Evolutionary conservation across 129 eudicot genomes (phyloP).

Genomic region (Erigeron canadensis): DNA sequence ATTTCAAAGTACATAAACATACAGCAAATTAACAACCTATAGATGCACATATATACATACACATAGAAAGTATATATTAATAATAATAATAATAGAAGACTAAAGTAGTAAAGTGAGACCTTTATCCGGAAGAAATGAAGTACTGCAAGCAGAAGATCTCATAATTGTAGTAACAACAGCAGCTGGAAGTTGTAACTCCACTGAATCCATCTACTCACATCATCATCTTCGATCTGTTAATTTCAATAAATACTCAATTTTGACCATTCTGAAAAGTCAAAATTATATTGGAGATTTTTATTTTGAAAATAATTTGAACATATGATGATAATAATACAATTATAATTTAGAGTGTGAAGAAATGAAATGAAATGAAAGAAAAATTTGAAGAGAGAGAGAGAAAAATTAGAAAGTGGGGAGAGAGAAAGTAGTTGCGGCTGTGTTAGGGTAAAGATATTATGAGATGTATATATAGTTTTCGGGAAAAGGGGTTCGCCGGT

Average conservation of each 20-base stretch:
- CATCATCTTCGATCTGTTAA: conserved; percentile 19
- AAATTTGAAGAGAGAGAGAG: not conserved
- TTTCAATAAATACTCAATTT: conserved; percentile 17
- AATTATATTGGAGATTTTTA: not conserved
- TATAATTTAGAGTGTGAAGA: not conserved
- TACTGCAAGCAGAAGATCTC: conserved; percentile 81
- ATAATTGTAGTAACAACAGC: conserved; percentile 52
- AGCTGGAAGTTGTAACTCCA: conserved; percentile 54
- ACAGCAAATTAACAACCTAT: too few relatives aligned
- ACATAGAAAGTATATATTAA: not conserved
- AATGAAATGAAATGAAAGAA: too few relatives aligned
- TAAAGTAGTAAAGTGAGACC: conserved; percentile 48
- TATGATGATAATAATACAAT: too few relatives aligned
- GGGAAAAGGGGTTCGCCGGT: conserved; percentile 61
- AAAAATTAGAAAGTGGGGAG: conserved; percentile 24
- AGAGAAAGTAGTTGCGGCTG: conserved; percentile 61
- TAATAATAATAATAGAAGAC: not conserved
- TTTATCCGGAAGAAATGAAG: conserved; percentile 40
- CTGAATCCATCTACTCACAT: conserved; percentile 43
- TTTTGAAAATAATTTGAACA: not conserved
- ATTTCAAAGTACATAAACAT: not conserved
- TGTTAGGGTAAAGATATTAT: conserved; percentile 63
- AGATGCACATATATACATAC: not conserved
- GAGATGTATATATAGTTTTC: conserved; percentile 85
- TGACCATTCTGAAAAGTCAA: conserved; percentile 24